Percentiles rank a stretch among this genome's conserved stretches.
Conservation (phyloP, 306 rosid genomes). For the Begonia fuchsioides region DNA sequence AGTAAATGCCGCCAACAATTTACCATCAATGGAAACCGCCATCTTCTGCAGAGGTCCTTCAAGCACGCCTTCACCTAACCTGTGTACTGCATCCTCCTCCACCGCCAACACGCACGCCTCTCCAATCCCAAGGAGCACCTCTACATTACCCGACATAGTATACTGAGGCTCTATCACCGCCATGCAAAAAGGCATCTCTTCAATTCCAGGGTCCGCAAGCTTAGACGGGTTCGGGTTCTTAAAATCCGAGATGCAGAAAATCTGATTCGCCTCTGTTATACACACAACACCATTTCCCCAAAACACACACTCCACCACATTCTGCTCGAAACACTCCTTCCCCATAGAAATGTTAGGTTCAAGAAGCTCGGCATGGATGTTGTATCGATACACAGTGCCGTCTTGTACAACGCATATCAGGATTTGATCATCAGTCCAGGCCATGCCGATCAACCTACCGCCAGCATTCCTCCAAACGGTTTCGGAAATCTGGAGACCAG, state of each 20-base stretch:
- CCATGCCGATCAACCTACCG: slow-evolving; percentile 57
- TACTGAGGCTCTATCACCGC: slow-evolving; percentile 93
- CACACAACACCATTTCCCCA: slow-evolving; percentile 86
- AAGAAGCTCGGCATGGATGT: slow-evolving; percentile 42
- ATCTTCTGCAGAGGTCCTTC: slow-evolving; percentile 81
- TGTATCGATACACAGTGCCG: slow-evolving; percentile 76
- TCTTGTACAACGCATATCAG: slow-evolving; percentile 80
- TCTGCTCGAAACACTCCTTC: slow-evolving; percentile 65
- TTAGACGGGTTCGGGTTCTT: slow-evolving; percentile 34
- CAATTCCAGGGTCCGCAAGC: slow-evolving; percentile 68
- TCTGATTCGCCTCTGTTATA: slow-evolving; percentile 49
- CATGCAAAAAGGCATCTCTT: slow-evolving; percentile 71
- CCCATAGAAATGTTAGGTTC: slow-evolving; percentile 76
- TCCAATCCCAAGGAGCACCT: slow-evolving; percentile 65
- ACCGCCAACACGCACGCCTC: slow-evolving; percentile 56
- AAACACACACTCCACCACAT: slow-evolving; percentile 72
- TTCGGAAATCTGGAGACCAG: slow-evolving; percentile 59
- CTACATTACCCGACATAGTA: slow-evolving; percentile 82
- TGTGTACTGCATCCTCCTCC: slow-evolving; percentile 86
- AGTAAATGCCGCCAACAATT: slow-evolving; percentile 88
- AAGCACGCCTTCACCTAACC: slow-evolving; percentile 42
- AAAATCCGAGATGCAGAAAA: slow-evolving; percentile 65
- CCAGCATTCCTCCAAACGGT: slow-evolving; percentile 81
- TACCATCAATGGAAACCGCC: slow-evolving; percentile 83
- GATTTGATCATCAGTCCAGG: slow-evolving; percentile 84